Percentiles rank a stretch among this genome's conserved stretches.
phyloP scores from a whole-genome alignment of 768 basidiomycete genomes.

The Dioszegia crocea region DNA sequence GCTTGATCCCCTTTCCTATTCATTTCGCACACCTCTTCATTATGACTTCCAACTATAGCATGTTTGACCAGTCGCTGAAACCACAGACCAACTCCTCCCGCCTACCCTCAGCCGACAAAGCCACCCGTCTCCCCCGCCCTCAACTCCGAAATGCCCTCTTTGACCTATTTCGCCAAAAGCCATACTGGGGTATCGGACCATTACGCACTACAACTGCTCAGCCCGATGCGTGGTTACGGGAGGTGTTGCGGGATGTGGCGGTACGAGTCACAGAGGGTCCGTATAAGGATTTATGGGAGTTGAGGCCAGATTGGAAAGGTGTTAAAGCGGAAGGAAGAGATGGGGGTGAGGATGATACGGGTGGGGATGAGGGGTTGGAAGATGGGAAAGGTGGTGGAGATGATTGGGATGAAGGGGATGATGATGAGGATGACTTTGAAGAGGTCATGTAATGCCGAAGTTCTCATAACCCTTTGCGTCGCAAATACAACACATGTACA shows the following conservation, averaged over 20 bases:
- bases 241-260: conserved; percentile 37
- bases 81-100: conserved; percentile 9
- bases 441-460: conserved; percentile 20
- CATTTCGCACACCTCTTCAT: too few relatives aligned
- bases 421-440: conserved; percentile 27
- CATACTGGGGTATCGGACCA: conserved; percentile 60
- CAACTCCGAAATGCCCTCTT: conserved; percentile 83
- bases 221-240: conserved; percentile 37
- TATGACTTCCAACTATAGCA: too few relatives aligned
- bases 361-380: conserved; percentile 12
- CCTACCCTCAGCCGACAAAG: conserved; percentile 52
- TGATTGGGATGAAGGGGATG: conserved; percentile 11
- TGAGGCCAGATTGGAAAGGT: conserved; percentile 23
- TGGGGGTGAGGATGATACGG: background rate
- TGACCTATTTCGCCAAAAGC: conserved; percentile 66
- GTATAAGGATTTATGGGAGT: conserved; percentile 35
- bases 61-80: too few relatives aligned
- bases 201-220: conserved; percentile 25
- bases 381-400: conserved; percentile 15
- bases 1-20: too few relatives aligned
- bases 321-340: background rate
- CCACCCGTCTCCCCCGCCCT: conserved; percentile 85
- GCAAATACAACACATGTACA: too few relatives aligned
- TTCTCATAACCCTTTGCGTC: too few relatives aligned
- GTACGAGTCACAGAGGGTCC: conserved; percentile 27